A percentile compares a stretch with the other conserved stretches of the same genome.
These are phyloP conservation scores for Boletus rubroflammeus DNA, from an alignment of 768 basidiomycete species.

Conservation along the genomic window DNA sequence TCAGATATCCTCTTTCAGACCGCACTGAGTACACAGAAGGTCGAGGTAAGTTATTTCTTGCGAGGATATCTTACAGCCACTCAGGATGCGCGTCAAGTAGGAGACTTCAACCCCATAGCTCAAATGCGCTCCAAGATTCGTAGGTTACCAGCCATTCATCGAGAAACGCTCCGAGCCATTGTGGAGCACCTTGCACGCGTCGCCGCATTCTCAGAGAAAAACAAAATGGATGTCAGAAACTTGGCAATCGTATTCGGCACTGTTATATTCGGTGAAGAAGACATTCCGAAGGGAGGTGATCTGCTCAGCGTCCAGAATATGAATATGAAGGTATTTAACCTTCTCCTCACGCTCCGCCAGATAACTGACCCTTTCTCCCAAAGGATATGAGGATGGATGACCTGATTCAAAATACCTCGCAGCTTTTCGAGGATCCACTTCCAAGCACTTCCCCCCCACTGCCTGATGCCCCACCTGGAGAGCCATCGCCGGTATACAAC, in stretches of 20 bases:
- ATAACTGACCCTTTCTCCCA: slow-evolving; percentile 1
- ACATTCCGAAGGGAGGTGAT: slow-evolving; percentile 74
- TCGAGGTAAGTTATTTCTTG: slow-evolving; percentile 46
- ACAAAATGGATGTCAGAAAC: slow-evolving; percentile 95
- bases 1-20: slow-evolving; percentile 76
- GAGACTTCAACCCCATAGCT: slow-evolving; percentile 63
- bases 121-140: slow-evolving; percentile 86
- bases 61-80: neutral
- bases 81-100: slow-evolving; percentile 41
- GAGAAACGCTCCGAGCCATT: slow-evolving; percentile 75
- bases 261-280: slow-evolving; percentile 90
- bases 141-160: slow-evolving; percentile 77
- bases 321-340: slow-evolving; percentile 56
- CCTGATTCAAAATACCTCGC: slow-evolving; percentile 64
- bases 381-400: slow-evolving; percentile 82
- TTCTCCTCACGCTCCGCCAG: slow-evolving; percentile 33
- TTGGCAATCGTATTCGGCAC: slow-evolving; percentile 87
- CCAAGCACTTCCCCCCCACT: slow-evolving; percentile 59
- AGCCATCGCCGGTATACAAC: slow-evolving; percentile 50
- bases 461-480: slow-evolving; percentile 67
- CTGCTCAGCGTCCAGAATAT: slow-evolving; percentile 67
- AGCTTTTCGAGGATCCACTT: slow-evolving; percentile 61
- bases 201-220: slow-evolving; percentile 59
- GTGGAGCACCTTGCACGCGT: slow-evolving; percentile 82
- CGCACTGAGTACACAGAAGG: slow-evolving; percentile 78